phyloP scores from a whole-genome alignment of 192 early-diverging fungal genomes.

The Backusella tarrabulga region DNA sequence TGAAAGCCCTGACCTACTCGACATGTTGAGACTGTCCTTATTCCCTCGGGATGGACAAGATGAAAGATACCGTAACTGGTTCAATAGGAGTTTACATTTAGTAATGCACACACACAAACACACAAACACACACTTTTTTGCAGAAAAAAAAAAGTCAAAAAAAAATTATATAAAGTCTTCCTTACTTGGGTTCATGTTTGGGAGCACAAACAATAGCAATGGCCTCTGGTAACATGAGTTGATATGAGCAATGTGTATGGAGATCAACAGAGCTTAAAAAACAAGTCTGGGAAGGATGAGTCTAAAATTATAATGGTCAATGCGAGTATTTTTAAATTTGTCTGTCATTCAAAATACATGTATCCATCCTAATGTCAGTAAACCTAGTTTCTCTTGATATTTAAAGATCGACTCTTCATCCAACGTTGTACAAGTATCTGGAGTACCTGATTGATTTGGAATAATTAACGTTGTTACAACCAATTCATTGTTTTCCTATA shows the following conservation, averaged over 20 bases:
- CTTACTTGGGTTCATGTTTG: conserved; percentile 58
- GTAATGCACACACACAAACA: neutral
- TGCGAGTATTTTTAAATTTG: neutral
- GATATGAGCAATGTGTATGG: conserved; percentile 91
- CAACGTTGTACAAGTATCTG: conserved; percentile 79
- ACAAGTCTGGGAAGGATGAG: conserved; percentile 89
- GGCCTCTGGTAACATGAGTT: conserved; percentile 88
- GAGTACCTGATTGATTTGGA: conserved; percentile 87
- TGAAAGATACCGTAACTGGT: neutral
- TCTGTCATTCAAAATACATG: conserved; percentile 48
- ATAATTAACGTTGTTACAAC: conserved; percentile 77
- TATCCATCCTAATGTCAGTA: conserved; percentile 89
- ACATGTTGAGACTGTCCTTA: neutral
- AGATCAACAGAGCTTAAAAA: conserved; percentile 92
- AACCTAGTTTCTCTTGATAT: conserved; percentile 66
- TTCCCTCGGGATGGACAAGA: neutral
- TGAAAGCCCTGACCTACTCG: neutral
- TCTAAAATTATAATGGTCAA: conserved; percentile 36
- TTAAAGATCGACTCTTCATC: conserved; percentile 85
- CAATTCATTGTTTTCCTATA: conserved; percentile 54
- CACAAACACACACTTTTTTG: neutral
- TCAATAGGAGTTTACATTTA: neutral
- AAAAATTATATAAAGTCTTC: neutral
- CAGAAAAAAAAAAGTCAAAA: neutral
- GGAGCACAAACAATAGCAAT: conserved; percentile 91